Base-by-base conservation (phyloP, 2,329 filamentous ascomycete genomes). In the Epicoccum sorghinum region DNA sequence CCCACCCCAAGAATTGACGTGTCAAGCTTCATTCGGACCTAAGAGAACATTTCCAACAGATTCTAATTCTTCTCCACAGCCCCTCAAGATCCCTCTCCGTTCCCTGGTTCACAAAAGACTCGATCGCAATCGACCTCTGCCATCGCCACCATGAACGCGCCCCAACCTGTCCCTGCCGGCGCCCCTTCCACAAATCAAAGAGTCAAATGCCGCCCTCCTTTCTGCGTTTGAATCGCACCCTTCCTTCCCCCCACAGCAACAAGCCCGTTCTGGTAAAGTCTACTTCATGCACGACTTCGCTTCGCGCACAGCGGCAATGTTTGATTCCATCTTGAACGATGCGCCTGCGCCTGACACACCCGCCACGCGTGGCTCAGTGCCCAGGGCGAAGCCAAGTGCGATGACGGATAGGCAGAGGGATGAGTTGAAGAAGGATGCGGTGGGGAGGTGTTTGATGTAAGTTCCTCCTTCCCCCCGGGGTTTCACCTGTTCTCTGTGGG, bases 251-350 rank as follows among this genome's bases (percentile, higher is more conserved):
- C 22, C 41, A 23, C 60, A 62, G 43, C 29, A 40, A 23, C 13
- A 41, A 9, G 23, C 48, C 8, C 49, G 57, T 44, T 30, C 33
- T 4, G 59, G 62, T 8, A 60, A 61, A 35, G 42, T 60, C 22
- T 63, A 59, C 49, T 61, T 59, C 50, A 54, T 61, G 54, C 57
- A 52, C 38, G 55, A 62, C 51, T 64, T 59, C 41, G 52, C 60
- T 8, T 23, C 23, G 8, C 51, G 53, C 36, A 62, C 60, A 4
- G 45, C 59, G 13, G 57, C 57, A n/a, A 60, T 60, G 44, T 52
- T 64, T 36, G 40, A 56, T 3, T 40, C 46, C 30, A 42, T 65
- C 25, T 13, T 60, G 18, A 43, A 59, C 35, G 49, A 57, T 32
- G 10, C 24, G 12, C 38, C 58, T 5, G 45, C 51, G 4, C 49